These are phyloP conservation scores for Microcyclospora pomicola DNA, from an alignment of 2,329 filamentous ascomycete genomes.

Conservation along the genomic window DNA sequence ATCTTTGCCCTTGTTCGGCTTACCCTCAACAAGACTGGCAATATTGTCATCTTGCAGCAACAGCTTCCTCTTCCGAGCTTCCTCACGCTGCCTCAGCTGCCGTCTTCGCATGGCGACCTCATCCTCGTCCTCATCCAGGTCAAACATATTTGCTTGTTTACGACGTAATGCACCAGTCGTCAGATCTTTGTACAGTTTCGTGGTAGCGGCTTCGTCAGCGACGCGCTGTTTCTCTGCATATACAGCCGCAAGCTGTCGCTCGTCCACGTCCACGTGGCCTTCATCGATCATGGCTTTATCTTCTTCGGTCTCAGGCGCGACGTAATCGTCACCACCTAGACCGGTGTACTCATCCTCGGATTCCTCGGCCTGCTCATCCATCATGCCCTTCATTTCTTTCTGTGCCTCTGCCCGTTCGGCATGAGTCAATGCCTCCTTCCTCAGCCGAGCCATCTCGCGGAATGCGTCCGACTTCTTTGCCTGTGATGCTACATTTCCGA, in stretches of 20 bases:
- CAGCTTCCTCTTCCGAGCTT: conserved; percentile 81
- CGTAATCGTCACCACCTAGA: conserved; percentile 76
- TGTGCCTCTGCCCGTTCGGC: conserved; percentile 37
- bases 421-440: conserved; percentile 32
- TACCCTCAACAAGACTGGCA: conserved; percentile 51
- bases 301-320: conserved; percentile 58
- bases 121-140: conserved; percentile 72
- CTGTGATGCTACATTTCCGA: conserved; percentile 22
- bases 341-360: conserved; percentile 98
- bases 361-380: conserved; percentile 89
- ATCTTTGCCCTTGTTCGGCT: conserved; percentile 51
- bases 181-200: conserved; percentile 85
- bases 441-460: conserved; percentile 52
- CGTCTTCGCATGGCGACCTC: conserved; percentile 60
- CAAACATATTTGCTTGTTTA: conserved; percentile 55
- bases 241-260: conserved; percentile 68
- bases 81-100: conserved; percentile 72
- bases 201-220: conserved; percentile 73
- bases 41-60: conserved; percentile 80
- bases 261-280: conserved; percentile 61
- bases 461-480: conserved; percentile 43
- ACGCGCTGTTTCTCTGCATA: conserved; percentile 71
- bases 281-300: conserved; percentile 84
- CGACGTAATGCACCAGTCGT: conserved; percentile 76
- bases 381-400: conserved; percentile 76